phyloP scores from a whole-genome alignment of 768 basidiomycete species.

The Guyanaporus albipodus region DNA sequence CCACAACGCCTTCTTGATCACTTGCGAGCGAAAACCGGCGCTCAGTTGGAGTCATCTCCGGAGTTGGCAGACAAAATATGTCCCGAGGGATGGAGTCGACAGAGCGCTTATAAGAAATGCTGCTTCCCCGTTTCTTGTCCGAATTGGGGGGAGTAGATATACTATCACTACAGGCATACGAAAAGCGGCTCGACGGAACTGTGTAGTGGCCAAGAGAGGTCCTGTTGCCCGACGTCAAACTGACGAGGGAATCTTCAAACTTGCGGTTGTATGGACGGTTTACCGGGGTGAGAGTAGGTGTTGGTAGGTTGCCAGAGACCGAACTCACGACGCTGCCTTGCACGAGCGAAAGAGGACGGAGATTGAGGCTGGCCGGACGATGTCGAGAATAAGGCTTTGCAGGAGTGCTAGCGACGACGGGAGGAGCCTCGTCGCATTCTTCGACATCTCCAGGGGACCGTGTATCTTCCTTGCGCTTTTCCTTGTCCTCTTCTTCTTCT shows the following conservation, averaged over 20 bases:
- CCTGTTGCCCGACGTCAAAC: background rate
- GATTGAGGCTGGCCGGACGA: conserved; percentile 61
- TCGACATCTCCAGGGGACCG: conserved; percentile 9
- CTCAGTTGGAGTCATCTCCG: conserved; percentile 68
- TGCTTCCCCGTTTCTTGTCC: conserved; percentile 52
- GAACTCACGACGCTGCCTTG: conserved; percentile 44
- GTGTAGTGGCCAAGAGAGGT: conserved; percentile 5
- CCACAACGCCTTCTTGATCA: conserved; percentile 16
- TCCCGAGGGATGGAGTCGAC: conserved; percentile 31
- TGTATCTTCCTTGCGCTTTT: conserved; percentile 55
- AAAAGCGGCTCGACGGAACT: conserved; percentile 25
- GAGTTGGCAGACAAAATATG: conserved; percentile 58
- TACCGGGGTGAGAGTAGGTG: conserved; percentile 52
- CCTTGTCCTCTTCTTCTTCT: conserved; percentile 76
- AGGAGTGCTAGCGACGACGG: conserved; percentile 26
- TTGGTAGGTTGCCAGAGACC: conserved; percentile 40
- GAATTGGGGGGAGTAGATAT: conserved; percentile 25
- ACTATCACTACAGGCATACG: conserved; percentile 23
- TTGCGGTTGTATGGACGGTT: conserved; percentile 43
- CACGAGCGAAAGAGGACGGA: conserved; percentile 70
- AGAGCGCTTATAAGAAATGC: conserved; percentile 71
- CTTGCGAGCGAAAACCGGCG: conserved; percentile 36
- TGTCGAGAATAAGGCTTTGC: conserved; percentile 46
- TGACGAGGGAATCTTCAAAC: conserved; percentile 25
- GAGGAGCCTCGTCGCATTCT: conserved; percentile 18